Percentiles rank a stretch among this genome's conserved stretches.
Evolutionary conservation across 345 rosid species (phyloP).

Genomic region (Corchorus capsularis): DNA sequence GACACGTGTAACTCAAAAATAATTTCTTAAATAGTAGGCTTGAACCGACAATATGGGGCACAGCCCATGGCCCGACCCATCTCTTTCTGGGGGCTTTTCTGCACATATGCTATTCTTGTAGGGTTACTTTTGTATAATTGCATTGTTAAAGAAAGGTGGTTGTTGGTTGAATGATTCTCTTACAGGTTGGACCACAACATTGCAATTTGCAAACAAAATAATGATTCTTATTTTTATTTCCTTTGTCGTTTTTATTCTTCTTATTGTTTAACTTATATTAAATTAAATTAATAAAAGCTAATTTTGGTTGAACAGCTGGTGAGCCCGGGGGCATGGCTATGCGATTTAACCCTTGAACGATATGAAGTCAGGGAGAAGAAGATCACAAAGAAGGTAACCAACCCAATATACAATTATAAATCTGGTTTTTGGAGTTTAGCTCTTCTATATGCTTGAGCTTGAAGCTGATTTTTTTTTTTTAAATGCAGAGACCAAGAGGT

Average conservation of each 20-base stretch:
- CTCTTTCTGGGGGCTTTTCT: background rate
- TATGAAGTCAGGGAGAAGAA: slow-evolving; percentile 53
- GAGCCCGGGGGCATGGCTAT: slow-evolving; percentile 53
- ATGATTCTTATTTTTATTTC: too few relatives aligned
- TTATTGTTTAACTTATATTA: background rate
- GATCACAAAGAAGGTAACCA: slow-evolving; percentile 42
- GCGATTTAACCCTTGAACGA: slow-evolving; percentile 50
- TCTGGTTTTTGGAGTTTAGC: background rate
- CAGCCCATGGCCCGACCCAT: background rate
- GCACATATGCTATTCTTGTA: background rate
- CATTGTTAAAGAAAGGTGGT: background rate
- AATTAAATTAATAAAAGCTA: too few relatives aligned
- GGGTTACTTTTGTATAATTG: background rate
- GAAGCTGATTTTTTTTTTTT: background rate
- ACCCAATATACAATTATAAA: background rate
- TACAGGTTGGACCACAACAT: slow-evolving; percentile 3
- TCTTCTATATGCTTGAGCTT: background rate
- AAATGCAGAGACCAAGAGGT: slow-evolving; percentile 48
- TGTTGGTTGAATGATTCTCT: background rate
- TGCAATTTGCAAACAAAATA: background rate
- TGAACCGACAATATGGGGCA: background rate
- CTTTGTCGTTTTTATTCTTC: background rate
- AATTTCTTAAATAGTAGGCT: background rate
- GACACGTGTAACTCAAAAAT: background rate
- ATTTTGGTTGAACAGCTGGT: slow-evolving; percentile 27